These are phyloP conservation scores for Malus asiatica DNA, from an alignment of 306 rosid species.

Conservation along the genomic window DNA sequence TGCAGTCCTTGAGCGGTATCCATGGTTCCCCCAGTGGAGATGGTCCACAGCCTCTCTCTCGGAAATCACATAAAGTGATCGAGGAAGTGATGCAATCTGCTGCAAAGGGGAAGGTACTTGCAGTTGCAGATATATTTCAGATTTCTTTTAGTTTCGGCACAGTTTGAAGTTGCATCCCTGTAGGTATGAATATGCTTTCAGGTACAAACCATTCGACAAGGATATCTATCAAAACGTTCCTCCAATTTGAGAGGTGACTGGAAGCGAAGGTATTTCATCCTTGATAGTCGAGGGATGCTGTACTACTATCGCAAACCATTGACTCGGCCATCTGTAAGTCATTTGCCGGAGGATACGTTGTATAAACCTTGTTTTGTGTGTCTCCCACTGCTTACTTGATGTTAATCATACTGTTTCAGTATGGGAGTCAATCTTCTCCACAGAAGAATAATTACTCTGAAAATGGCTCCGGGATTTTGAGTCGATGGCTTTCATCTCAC, in stretches of 20 bases:
- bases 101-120: conserved; percentile 59
- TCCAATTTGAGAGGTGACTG: conserved; percentile 85
- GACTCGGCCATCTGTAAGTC: conserved; percentile 54
- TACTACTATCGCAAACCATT: conserved; percentile 81
- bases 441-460: conserved; percentile 43
- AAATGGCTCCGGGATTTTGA: conserved; percentile 54
- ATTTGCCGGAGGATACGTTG: conserved; percentile 19
- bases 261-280: conserved; percentile 85
- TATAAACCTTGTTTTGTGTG: conserved; percentile 12
- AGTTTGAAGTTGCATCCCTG: conserved; percentile 8
- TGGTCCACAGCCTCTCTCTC: conserved; percentile 35
- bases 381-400: conserved; percentile 18
- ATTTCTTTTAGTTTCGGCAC: neutral
- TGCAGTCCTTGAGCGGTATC: conserved; percentile 42
- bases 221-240: conserved; percentile 80
- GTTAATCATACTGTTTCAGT: conserved; percentile 31
- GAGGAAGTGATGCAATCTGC: conserved; percentile 69
- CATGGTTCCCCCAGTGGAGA: conserved; percentile 42
- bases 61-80: conserved; percentile 52
- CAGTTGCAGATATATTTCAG: neutral
- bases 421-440: conserved; percentile 46
- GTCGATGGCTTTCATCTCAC: conserved; percentile 83
- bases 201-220: conserved; percentile 82
- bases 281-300: conserved; percentile 75
- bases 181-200: conserved; percentile 23